A percentile compares a stretch with the other conserved stretches of the same genome.
phyloP scores from a whole-genome alignment of 2,329 filamentous ascomycete species.

The Xylaria sp. region DNA sequence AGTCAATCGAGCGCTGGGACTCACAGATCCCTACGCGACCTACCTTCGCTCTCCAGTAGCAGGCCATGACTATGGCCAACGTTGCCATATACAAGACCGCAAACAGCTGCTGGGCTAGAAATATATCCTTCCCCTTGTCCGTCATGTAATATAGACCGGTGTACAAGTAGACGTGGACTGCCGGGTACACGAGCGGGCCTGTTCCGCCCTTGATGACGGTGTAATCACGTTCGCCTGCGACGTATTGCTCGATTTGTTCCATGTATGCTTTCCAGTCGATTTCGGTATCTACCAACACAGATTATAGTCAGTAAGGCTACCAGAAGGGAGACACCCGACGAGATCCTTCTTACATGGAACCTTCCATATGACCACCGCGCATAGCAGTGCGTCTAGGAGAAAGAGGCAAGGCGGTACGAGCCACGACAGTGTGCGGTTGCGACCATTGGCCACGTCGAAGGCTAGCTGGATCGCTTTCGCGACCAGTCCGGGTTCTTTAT shows the following conservation, averaged over 20 bases:
- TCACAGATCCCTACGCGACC: background rate
- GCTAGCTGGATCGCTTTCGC: conserved; percentile 49
- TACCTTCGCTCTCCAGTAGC: conserved; percentile 81
- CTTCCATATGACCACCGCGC: conserved; percentile 79
- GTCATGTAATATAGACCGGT: conserved; percentile 82
- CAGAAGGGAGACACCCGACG: background rate
- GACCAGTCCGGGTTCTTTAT: conserved; percentile 40
- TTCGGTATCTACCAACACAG: conserved; percentile 76
- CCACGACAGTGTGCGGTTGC: conserved; percentile 59
- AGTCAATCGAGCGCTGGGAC: conserved; percentile 1
- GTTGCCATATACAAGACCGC: conserved; percentile 80
- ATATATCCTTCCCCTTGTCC: conserved; percentile 77
- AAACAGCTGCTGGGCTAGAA: conserved; percentile 86
- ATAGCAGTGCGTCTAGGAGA: conserved; percentile 76
- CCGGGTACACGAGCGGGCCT: conserved; percentile 94
- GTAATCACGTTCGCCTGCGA: conserved; percentile 90
- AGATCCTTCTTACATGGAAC: conserved; percentile 75
- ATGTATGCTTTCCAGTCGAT: conserved; percentile 99
- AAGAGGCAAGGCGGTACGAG: conserved; percentile 71
- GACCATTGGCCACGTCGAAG: conserved; percentile 60
- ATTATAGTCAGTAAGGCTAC: background rate
- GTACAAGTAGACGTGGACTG: conserved; percentile 93
- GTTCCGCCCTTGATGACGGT: conserved; percentile 86
- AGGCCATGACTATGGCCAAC: conserved; percentile 80
- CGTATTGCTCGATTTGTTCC: conserved; percentile 85